Evolutionary conservation across 2,329 filamentous ascomycete species (phyloP), one percentile per base, ranked within the genome.

Genomic region (Botrytis byssoidea): DNA sequence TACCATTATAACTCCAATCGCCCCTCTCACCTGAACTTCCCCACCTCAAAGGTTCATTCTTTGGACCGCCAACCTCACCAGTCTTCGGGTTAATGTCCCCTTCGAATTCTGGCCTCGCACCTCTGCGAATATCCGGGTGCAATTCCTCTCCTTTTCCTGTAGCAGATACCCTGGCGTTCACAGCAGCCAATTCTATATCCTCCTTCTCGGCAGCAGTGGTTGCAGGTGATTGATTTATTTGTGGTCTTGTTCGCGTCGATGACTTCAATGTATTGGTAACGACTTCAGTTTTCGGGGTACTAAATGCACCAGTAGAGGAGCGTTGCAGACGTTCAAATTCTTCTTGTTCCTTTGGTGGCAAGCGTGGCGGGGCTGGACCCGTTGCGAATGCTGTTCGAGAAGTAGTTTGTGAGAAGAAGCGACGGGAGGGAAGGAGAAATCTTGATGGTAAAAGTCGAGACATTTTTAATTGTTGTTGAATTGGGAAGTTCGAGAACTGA

Each of bases 21-120:
- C 79, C 80, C 22, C 75, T 80, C 81, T 93, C 91, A 1, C 93
- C 91, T 0, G 79, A 81, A 29, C 87, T 85, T 0, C 94, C 94
- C 95, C 95, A 98, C 79, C 95, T 85, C 81, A 98, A 81, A 70
- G 96, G 96, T 83, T 99, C 95, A 81, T 97, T 98, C 90, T 98
- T 99, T 9, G 96, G 96, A 1, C 96, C 96, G 9, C 96, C 96
- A 18, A 98, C 90, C 86, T 99, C 96, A 37, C 96, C 96, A 1
- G 96, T 99, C 86, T 91, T 92, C 4, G 96, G 96, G 82, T 99
- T 98, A 72, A 86, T 87, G 71, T 98, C 95, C 74, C 96, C 96
- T 78, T 95, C 91, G 79, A 99, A 99, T 84, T 98, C 95, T 2
- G 96, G 95, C 79, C 91, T 88, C 61, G 94, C 92, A 51, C 95